Base-by-base conservation (phyloP, 768 basidiomycete species). In the Lentinula sp. region DNA sequence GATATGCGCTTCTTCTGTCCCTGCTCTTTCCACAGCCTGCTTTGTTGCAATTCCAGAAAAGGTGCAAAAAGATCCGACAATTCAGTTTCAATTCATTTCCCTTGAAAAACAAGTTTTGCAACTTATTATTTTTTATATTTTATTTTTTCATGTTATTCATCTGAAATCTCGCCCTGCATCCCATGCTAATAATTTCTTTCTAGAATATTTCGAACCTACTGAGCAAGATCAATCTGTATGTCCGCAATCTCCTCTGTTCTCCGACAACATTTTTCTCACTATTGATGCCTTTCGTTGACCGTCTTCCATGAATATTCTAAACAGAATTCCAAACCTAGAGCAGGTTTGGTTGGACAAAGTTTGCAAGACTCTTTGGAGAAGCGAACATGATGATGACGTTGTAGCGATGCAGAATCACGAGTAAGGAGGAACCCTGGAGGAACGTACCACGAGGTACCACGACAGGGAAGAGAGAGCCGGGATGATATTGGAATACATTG, bases 301-400 rank as follows among this genome's bases (percentile, higher is more conserved):
- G 5, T 18, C n/a, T 2, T n/a, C 15, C 15, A 28, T 51, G n/a
- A 8, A 45, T 45, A n/a, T 45, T 7, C 43, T 18, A 18, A 45
- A 6, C 48, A 61, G 49, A 61, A 52, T 11, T 54, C 34, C 32
- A 37, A 42, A 11, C 34, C 37, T 37, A 13, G 37, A 34, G 35
- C 21, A 40, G n/a, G 37, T 28, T 3, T 61, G 16, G 45, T 64
- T 42, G 66, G 64, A 6, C 60, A 62, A 45, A 67, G 66, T 52
- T 21, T 65, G 10, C 57, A 50, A 18, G 66, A 67, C 57, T 54
- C 53, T 28, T 42, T 65, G 16, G 62, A 62, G 42, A 62, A 65
- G 54, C 40, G 23, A 37, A 45, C 55, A 3, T 56, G 23, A 55
- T 53, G 52, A 39, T 39, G 37, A 8, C 13, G 37, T 39, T 6